Base-by-base conservation (phyloP, 129 eudicot species). In the Arctium lappa region DNA sequence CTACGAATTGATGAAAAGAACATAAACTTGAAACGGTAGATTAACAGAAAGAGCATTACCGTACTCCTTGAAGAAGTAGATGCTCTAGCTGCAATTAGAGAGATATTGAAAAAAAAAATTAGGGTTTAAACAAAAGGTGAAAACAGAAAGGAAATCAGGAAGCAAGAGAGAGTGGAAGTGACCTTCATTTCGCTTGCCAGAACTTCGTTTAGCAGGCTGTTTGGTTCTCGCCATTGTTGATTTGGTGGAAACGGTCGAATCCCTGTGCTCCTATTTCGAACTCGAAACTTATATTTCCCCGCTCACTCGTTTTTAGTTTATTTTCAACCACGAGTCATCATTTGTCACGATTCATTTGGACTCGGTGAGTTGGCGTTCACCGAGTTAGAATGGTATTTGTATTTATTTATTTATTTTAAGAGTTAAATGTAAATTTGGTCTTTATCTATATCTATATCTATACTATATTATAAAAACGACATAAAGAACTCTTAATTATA, bases 151-250 rank as follows among this genome's bases (percentile, higher is more conserved):
- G 7, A 68, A 27, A 15, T 15, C 13, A 18, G 39, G 13, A 37
- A 69, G 71, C 1, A 32, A 40, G n/a, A 33, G 76, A 56, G 31
- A 9, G 72, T 31, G 78, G 62, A 29, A 74, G 73, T 78, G 33
- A 86, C 88, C 73, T 9, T 68, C 7, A 63, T 13, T 13, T 53
- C 77, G 77, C 15, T 74, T 46, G 78, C 85, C 78, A 34, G 73
- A 53, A 60, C 70, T 89, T 15, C 82, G 85, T 15, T 77, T 73
- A 9, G 89, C 92, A 44, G 77, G 79, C 0, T 87, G 92, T 83
- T 89, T 89, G 65, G 80, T 71, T 87, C 90, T 89, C 82, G 89
- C 96, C 94, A 90, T 88, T 46, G 85, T 70, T 77, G 77, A 50
- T 27, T 50, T 77, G 71, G 62, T 18, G 80, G 10, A 65, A 73